Percentiles rank a stretch among this genome's conserved stretches.
Conservation (phyloP, 129 eudicot genomes). For the Chrysanthemum lavandulifolium region DNA sequence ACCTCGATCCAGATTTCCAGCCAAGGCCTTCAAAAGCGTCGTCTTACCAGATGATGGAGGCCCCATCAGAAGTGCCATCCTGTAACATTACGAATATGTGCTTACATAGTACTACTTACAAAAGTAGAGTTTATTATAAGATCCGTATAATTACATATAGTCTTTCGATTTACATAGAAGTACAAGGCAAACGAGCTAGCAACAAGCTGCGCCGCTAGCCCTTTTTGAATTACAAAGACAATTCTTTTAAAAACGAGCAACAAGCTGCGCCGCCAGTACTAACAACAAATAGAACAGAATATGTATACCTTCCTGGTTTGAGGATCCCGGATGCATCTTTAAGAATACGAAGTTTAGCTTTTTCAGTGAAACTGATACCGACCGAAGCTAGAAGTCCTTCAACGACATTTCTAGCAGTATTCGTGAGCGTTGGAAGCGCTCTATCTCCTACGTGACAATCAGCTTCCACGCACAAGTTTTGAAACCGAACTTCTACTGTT, state of each 20-base stretch:
- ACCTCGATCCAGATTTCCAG: conserved; percentile 46
- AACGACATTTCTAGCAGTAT: conserved; percentile 38
- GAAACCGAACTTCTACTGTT: conserved; percentile 47
- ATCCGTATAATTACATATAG: no score
- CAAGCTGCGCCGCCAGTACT: no score
- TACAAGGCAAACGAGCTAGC: no score
- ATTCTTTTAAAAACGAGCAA: no score
- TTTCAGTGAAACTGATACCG: conserved; percentile 46
- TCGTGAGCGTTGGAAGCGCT: conserved; percentile 52
- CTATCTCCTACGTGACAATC: conserved; percentile 53
- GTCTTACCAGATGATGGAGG: conserved; percentile 82
- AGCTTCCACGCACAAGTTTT: conserved; percentile 44
- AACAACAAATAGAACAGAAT: no score
- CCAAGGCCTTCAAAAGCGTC: conserved; percentile 53
- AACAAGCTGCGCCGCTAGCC: no score
- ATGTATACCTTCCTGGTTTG: conserved; percentile 50
- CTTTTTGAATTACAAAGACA: no score
- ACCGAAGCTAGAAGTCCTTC: conserved; percentile 37
- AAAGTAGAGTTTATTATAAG: no score
- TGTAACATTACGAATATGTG: conserved; percentile 18
- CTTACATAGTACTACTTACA: no score
- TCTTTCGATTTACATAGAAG: no score
- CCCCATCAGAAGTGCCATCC: conserved; percentile 66
- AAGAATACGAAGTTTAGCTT: conserved; percentile 40
- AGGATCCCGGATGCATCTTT: conserved; percentile 48